These are phyloP conservation scores for Phaffia australis DNA, from an alignment of 768 basidiomycete species.

Conservation along the genomic window DNA sequence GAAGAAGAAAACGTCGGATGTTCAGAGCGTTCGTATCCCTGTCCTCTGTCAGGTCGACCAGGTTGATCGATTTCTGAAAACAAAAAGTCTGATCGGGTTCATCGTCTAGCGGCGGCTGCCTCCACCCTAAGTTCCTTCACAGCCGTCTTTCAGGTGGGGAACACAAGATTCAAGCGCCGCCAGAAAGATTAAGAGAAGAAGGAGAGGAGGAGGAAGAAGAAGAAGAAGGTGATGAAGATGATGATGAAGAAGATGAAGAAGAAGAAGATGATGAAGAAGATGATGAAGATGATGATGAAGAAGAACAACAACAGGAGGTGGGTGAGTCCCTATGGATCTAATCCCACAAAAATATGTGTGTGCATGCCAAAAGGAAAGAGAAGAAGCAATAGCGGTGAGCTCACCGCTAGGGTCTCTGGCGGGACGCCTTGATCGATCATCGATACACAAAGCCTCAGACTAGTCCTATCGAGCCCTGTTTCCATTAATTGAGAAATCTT, in stretches of 20 bases:
- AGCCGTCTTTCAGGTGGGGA: background rate
- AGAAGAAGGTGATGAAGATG: background rate
- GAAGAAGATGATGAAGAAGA: background rate
- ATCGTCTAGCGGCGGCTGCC: background rate
- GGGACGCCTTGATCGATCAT: slow-evolving; percentile 20
- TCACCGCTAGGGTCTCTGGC: slow-evolving; percentile 15
- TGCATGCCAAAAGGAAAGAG: background rate
- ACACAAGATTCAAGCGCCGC: background rate
- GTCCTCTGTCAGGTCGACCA: background rate
- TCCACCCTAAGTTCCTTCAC: background rate
- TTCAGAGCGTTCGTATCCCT: background rate
- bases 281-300: background rate
- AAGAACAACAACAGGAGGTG: background rate
- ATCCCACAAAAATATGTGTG: background rate
- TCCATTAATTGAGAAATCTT: slow-evolving; percentile 21
- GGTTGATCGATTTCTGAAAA: background rate
- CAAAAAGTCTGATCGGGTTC: background rate
- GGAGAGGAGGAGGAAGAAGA: background rate
- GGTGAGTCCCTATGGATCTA: background rate
- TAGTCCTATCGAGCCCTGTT: slow-evolving; percentile 16
- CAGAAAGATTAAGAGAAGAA: background rate
- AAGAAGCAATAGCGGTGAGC: background rate
- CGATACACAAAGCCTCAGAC: slow-evolving; percentile 9
- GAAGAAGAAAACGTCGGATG: background rate
- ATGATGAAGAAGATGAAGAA: background rate